Evolutionary conservation across 371 early-diverging fungal species (phyloP).

Genomic region (Choanephora cucurbitarum): DNA sequence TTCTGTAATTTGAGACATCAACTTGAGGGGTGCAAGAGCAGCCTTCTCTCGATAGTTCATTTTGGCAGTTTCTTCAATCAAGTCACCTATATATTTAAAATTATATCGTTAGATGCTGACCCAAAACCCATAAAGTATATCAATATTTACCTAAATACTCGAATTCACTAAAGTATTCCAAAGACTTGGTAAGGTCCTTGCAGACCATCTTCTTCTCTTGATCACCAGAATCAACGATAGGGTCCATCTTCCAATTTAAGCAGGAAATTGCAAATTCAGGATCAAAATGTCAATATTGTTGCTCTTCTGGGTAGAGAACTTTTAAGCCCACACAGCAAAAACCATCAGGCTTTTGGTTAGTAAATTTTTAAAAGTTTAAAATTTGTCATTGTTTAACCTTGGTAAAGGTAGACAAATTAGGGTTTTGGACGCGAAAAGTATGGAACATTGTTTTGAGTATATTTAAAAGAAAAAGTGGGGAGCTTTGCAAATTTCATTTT

Average conservation of each 20-base stretch:
- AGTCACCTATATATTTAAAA: not conserved
- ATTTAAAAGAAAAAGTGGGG: too few species aligned
- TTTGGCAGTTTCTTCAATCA: too few species aligned
- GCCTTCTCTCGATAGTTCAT: slow-evolving; percentile 12
- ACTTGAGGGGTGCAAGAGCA: slow-evolving; percentile 6
- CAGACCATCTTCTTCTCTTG: too few species aligned
- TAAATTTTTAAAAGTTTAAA: slow-evolving; percentile 3
- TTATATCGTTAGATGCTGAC: too few species aligned
- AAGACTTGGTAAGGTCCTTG: not conserved
- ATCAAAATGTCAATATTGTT: not conserved
- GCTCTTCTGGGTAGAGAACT: slow-evolving; percentile 5
- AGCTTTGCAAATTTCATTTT: too few species aligned
- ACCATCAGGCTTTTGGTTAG: slow-evolving; percentile 3
- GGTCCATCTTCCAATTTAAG: not conserved
- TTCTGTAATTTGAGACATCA: slow-evolving; percentile 12
- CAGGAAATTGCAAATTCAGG: not conserved
- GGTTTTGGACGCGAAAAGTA: too few species aligned
- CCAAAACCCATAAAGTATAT: too few species aligned
- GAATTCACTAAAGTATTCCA: not conserved
- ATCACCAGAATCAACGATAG: not conserved
- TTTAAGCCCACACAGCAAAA: slow-evolving; percentile 3
- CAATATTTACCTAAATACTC: not conserved
- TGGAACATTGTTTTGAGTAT: too few species aligned
- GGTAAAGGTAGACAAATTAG: too few species aligned
- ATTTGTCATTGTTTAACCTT: slow-evolving; percentile 7